Percentiles rank a stretch among this genome's conserved stretches.
These are phyloP conservation scores for Venturia oleaginea DNA, from an alignment of 2,329 filamentous ascomycete species.

Conservation along the genomic window DNA sequence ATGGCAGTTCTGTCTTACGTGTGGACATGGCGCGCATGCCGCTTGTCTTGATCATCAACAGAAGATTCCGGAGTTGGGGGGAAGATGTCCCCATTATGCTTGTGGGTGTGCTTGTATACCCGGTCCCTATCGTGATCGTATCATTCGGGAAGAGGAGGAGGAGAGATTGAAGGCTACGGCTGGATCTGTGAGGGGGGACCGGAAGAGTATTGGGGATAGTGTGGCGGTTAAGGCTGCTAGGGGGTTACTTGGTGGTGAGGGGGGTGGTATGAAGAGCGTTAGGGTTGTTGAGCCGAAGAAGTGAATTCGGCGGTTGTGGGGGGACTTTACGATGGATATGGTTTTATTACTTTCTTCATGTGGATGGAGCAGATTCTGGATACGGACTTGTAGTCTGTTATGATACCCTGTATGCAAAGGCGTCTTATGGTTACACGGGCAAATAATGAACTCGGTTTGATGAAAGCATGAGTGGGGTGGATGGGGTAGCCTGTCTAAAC, in stretches of 20 bases:
- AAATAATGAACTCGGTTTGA: not conserved
- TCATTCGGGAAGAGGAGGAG: constrained; percentile 22
- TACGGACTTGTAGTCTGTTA: not conserved
- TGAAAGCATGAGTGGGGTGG: no score
- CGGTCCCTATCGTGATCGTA: constrained; percentile 32
- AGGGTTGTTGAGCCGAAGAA: constrained; percentile 21
- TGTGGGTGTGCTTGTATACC: constrained; percentile 52
- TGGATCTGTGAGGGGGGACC: constrained; percentile 31
- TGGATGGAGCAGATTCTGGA: not conserved
- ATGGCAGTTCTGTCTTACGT: constrained; percentile 50
- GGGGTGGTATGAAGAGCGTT: constrained; percentile 20
- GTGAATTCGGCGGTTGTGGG: not conserved
- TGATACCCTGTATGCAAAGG: not conserved
- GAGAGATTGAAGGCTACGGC: constrained; percentile 27
- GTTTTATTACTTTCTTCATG: not conserved
- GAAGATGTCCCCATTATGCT: constrained; percentile 49
- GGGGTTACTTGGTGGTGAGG: constrained; percentile 22
- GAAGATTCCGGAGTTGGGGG: constrained; percentile 38
- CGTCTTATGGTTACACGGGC: not conserved
- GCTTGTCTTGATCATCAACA: constrained; percentile 51
- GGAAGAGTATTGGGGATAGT: constrained; percentile 35
- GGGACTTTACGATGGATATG: not conserved
- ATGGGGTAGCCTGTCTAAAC: no score
- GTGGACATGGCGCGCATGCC: constrained; percentile 51
- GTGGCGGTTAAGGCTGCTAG: constrained; percentile 33